Evolutionary conservation across 2,329 filamentous ascomycete genomes (phyloP).

Genomic region (Talaromyces sp.): DNA sequence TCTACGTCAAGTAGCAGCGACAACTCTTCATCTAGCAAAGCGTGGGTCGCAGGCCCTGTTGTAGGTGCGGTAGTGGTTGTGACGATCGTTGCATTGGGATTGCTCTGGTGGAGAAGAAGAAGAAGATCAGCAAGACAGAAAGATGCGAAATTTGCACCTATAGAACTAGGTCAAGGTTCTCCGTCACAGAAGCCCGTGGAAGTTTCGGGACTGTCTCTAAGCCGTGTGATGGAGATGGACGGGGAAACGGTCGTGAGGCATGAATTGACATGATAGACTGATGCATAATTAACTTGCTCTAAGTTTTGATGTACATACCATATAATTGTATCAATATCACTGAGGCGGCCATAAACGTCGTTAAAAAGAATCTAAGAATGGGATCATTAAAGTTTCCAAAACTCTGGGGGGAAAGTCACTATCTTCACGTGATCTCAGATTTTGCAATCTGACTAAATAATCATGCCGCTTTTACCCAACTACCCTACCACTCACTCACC

Average conservation of each 20-base stretch:
- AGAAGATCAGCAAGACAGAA: not conserved
- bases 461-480: not conserved
- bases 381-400: not conserved
- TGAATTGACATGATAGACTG: no score
- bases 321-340: not conserved
- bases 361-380: not conserved
- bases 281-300: no score
- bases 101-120: not conserved
- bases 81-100: not conserved
- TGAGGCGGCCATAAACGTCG: no score
- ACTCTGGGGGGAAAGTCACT: not conserved
- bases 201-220: no score
- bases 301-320: not conserved
- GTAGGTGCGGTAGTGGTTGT: not conserved
- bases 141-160: no score
- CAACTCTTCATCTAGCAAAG: not conserved
- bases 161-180: no score
- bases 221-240: no score
- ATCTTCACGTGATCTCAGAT: conserved; percentile 23
- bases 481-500: no score
- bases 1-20: not conserved
- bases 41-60: conserved; percentile 11
- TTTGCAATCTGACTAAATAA: conserved; percentile 6
- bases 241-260: no score
- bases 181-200: no score